Evolutionary conservation across 306 rosid genomes (phyloP).

Genomic region (Quercus glauca): DNA sequence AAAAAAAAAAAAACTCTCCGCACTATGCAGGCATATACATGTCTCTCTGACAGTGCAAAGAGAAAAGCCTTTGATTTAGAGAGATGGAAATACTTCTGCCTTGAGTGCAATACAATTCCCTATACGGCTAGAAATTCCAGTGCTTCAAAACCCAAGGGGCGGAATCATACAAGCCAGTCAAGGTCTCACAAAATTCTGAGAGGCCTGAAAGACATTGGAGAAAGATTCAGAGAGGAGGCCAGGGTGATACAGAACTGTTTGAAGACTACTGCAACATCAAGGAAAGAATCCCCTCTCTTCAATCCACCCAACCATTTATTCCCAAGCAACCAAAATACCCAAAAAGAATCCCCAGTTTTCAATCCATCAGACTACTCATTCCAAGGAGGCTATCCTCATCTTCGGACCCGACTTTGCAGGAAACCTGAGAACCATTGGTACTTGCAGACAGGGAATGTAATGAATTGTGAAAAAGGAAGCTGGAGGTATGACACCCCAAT

Average conservation of each 20-base stretch:
- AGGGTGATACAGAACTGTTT: slow-evolving; percentile 81
- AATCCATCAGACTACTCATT: slow-evolving; percentile 63
- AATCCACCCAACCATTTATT: slow-evolving; percentile 28
- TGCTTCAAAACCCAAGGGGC: slow-evolving; percentile 29
- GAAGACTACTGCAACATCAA: slow-evolving; percentile 41
- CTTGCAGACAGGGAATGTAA: slow-evolving; percentile 35
- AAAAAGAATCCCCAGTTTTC: slow-evolving; percentile 70
- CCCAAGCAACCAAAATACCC: slow-evolving; percentile 24
- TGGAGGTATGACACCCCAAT: slow-evolving; percentile 47
- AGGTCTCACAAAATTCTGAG: slow-evolving; percentile 40
- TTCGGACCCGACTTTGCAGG: slow-evolving; percentile 32
- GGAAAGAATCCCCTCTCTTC: slow-evolving; percentile 44
- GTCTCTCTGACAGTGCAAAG: slow-evolving; percentile 57
- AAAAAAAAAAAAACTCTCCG: not conserved
- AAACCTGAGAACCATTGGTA: slow-evolving; percentile 42
- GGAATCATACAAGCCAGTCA: slow-evolving; percentile 32
- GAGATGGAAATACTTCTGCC: slow-evolving; percentile 61
- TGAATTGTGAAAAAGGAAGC: slow-evolving; percentile 30
- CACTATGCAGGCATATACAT: slow-evolving; percentile 60
- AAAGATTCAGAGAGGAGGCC: slow-evolving; percentile 68
- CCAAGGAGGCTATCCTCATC: slow-evolving; percentile 78
- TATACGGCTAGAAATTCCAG: slow-evolving; percentile 29
- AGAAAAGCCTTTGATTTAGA: slow-evolving; percentile 65
- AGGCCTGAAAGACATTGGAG: slow-evolving; percentile 55
- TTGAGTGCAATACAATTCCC: slow-evolving; percentile 67